These are phyloP conservation scores for Ascochyta lentis DNA, from an alignment of 2,329 filamentous ascomycete species.

Conservation along the genomic window DNA sequence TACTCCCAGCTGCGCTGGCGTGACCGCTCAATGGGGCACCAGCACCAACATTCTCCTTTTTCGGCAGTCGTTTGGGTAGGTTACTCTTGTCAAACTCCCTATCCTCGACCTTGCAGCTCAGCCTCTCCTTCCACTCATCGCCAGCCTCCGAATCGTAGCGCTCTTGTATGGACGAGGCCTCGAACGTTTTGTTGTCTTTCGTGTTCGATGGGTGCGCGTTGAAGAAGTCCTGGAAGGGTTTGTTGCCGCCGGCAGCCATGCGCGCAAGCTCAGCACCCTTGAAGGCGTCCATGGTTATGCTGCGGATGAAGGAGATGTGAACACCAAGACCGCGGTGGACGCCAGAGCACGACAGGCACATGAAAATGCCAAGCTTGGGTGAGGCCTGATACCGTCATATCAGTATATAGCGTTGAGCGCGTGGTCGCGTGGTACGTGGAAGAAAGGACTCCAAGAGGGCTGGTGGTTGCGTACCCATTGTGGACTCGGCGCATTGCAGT, in stretches of 20 bases:
- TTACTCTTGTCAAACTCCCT: slow-evolving; percentile 78
- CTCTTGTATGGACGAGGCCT: slow-evolving; percentile 87
- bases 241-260: slow-evolving; percentile 92
- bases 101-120: slow-evolving; percentile 87
- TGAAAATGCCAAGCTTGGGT: slow-evolving; percentile 98
- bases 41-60: slow-evolving; percentile 38
- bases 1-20: slow-evolving; percentile 45
- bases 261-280: slow-evolving; percentile 90
- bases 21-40: slow-evolving; percentile 42
- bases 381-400: slow-evolving; percentile 61
- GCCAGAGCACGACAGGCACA: slow-evolving; percentile 94
- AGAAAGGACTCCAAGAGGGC: neutral
- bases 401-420: slow-evolving; percentile 19
- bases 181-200: slow-evolving; percentile 65
- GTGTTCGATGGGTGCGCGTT: slow-evolving; percentile 61
- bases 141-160: slow-evolving; percentile 88
- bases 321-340: slow-evolving; percentile 94
- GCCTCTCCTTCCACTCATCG: slow-evolving; percentile 92
- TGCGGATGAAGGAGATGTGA: slow-evolving; percentile 97
- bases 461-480: slow-evolving; percentile 77
- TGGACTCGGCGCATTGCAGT: slow-evolving; percentile 92
- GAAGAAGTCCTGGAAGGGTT: slow-evolving; percentile 86
- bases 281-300: slow-evolving; percentile 98
- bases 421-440: slow-evolving; percentile 11
- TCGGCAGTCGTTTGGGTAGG: slow-evolving; percentile 59